Evolutionary conservation across 257 asterid genomes (phyloP).

Genomic region (Rauvolfia tetraphylla): DNA sequence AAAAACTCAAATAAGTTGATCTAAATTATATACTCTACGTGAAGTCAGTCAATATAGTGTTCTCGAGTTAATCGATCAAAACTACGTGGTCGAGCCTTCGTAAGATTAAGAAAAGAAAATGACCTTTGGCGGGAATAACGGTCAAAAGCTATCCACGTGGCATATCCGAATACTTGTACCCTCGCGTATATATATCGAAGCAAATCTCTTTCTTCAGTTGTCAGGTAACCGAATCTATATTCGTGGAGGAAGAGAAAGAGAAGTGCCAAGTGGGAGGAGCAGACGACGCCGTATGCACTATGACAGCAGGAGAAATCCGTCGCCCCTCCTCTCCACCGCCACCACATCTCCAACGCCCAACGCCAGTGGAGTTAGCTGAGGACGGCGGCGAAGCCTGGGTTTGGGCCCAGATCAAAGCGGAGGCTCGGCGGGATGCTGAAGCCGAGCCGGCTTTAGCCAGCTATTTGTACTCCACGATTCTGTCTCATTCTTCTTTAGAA

Average conservation of each 20-base stretch:
- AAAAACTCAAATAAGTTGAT: too few relatives aligned
- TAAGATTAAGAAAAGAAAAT: background rate
- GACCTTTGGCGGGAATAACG: background rate
- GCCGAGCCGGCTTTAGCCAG: slow-evolving; percentile 89
- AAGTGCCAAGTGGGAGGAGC: background rate
- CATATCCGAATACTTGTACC: background rate
- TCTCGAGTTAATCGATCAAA: too few relatives aligned
- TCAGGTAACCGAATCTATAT: background rate
- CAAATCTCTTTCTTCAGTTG: background rate
- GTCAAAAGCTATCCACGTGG: background rate
- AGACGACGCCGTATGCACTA: slow-evolving; percentile 11
- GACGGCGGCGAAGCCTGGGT: slow-evolving; percentile 57
- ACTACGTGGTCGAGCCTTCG: too few relatives aligned
- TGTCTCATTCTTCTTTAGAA: slow-evolving; percentile 78
- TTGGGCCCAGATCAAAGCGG: slow-evolving; percentile 68
- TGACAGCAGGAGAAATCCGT: slow-evolving; percentile 63
- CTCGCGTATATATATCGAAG: background rate
- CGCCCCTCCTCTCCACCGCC: slow-evolving; percentile 35
- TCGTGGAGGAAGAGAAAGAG: too few relatives aligned
- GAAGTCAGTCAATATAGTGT: too few relatives aligned
- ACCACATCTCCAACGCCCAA: slow-evolving; percentile 5
- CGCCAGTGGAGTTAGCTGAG: slow-evolving; percentile 47
- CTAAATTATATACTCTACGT: too few relatives aligned
- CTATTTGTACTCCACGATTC: slow-evolving; percentile 74
- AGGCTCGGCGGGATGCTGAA: slow-evolving; percentile 83